A percentile compares a stretch with the other conserved stretches of the same genome.
Evolutionary conservation across 78 protist species (phyloP).

Genomic region (Bodo saltans): DNA sequence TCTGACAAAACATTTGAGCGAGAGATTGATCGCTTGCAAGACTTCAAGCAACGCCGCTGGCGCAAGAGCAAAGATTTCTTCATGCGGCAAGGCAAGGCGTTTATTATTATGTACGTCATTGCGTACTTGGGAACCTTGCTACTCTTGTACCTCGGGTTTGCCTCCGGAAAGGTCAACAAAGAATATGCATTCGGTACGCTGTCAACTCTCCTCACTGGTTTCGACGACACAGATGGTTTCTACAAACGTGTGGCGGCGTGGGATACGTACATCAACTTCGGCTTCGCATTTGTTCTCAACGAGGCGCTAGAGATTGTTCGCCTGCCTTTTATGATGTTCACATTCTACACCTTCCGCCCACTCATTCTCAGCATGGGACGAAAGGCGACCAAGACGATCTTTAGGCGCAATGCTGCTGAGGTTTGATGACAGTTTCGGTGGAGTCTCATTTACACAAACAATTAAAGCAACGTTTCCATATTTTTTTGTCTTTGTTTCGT

Average conservation of each 20-base stretch:
- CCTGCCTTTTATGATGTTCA: neutral
- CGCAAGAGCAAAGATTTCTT: neutral
- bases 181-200: neutral
- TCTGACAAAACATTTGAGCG: neutral
- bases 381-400: no score
- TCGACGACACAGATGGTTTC: neutral
- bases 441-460: no score
- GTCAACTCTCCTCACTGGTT: neutral
- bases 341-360: neutral
- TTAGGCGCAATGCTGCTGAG: no score
- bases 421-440: no score
- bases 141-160: neutral
- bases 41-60: neutral
- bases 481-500: no score
- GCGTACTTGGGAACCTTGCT: neutral
- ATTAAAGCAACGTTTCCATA: no score
- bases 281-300: neutral
- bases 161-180: neutral
- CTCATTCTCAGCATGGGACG: neutral
- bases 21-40: neutral
- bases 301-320: neutral
- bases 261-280: neutral
- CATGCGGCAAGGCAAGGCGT: neutral
- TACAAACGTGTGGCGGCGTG: neutral
- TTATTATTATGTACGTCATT: neutral